Evolutionary conservation across 2,329 filamentous ascomycete species (phyloP).

Genomic region (Calonectria ilicicola): DNA sequence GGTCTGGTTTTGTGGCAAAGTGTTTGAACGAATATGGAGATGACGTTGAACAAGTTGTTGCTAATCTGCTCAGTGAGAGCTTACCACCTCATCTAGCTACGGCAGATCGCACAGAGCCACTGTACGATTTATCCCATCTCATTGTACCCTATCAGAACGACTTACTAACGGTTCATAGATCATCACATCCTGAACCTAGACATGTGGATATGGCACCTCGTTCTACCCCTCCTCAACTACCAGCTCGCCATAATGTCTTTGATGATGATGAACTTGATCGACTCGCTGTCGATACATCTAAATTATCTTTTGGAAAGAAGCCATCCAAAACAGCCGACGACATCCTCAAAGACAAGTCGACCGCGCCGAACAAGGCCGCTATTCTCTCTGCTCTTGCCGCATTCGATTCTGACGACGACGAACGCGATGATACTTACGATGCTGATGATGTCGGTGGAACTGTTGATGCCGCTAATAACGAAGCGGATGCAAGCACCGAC

Average conservation of each 20-base stretch:
- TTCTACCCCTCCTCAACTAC: slow-evolving; percentile 68
- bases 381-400: slow-evolving; percentile 89
- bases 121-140: slow-evolving; percentile 57
- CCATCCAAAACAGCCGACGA: slow-evolving; percentile 76
- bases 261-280: slow-evolving; percentile 85
- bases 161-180: slow-evolving; percentile 42
- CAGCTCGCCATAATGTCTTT: slow-evolving; percentile 77
- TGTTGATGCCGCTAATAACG: slow-evolving; percentile 76
- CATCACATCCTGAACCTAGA: slow-evolving; percentile 40
- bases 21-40: slow-evolving; percentile 84
- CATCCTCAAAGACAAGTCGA: slow-evolving; percentile 73
- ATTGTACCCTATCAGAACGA: neutral
- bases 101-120: slow-evolving; percentile 73
- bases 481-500: slow-evolving; percentile 60
- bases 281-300: slow-evolving; percentile 73
- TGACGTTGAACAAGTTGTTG: slow-evolving; percentile 82
- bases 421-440: slow-evolving; percentile 97
- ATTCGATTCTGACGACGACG: slow-evolving; percentile 95
- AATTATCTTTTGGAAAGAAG: slow-evolving; percentile 83
- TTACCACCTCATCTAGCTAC: slow-evolving; percentile 75
- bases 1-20: slow-evolving; percentile 82
- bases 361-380: slow-evolving; percentile 81
- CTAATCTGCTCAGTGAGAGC: slow-evolving; percentile 83
- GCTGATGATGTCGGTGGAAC: slow-evolving; percentile 91
- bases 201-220: slow-evolving; percentile 64